Evolutionary conservation across 257 asterid species (phyloP), one percentile per base, ranked within the genome.

Genomic region (Jasminum sambac): DNA sequence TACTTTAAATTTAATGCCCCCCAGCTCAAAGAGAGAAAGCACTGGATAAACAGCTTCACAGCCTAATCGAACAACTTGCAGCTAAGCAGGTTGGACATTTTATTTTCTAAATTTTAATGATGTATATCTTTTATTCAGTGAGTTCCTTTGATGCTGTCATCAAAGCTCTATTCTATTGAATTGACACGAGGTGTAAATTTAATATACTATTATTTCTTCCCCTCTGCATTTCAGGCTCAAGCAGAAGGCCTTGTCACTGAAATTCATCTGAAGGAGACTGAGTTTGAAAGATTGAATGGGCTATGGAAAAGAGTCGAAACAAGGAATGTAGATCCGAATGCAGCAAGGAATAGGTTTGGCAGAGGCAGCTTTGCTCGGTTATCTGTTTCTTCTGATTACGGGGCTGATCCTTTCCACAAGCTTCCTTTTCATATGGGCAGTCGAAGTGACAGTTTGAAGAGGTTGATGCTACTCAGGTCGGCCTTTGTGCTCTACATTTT

Each of bases 21-120:
- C 72, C 95, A 95, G 99, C 89, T 76, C 97, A 91, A 81, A 88
- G 97, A 17, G 97, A 95, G 81, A 91, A 91, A 66, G 71, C 86
- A 67, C 73, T 91, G 86, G 98, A 95, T 84, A 91, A 82, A 75
- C 99, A 95, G 81, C 97, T 91, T 73, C 99, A 89, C 78, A 83
- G 95, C 88, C 87, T 87, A 76, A 85, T 91, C 26, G 99, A 91
- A 84, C 96, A 95, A 73, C 95, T 95, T 46, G 96, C 91, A 61
- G 79, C 79, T 41, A 95, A 95, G 65, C 98, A 91, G 96, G 99
- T 91, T 23, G 63, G 39, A 19, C 52, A 69, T 70, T 39, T 30
- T 11, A n/a, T 43, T 58, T 62, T 4, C 34, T 23, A 58, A 38
- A 63, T 25, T 21, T 52, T 36, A 40, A 40, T 61, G 14, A 42